Percentiles rank a stretch among this genome's conserved stretches.
Evolutionary conservation across 257 asterid species (phyloP).

Genomic region (Ehretia macrophylla): DNA sequence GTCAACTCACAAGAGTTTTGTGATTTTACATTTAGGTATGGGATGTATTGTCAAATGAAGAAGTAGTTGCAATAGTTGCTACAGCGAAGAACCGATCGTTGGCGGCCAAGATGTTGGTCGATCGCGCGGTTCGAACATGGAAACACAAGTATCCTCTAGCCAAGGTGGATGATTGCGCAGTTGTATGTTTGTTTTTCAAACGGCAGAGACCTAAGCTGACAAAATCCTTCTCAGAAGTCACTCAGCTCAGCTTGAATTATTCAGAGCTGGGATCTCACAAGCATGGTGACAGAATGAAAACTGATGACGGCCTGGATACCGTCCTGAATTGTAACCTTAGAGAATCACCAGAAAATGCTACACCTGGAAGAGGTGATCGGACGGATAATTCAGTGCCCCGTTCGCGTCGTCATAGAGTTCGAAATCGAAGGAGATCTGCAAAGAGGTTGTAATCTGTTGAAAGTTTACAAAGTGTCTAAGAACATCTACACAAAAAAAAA

Average conservation of each 20-base stretch:
- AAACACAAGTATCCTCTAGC: slow-evolving; percentile 56
- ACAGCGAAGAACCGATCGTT: slow-evolving; percentile 51
- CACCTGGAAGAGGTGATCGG: slow-evolving; percentile 9
- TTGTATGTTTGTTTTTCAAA: slow-evolving; percentile 61
- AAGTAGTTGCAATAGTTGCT: slow-evolving; percentile 57
- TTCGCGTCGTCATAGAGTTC: slow-evolving; percentile 6
- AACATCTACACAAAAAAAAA: no score
- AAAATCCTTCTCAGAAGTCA: slow-evolving; percentile 44
- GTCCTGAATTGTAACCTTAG: slow-evolving; percentile 41
- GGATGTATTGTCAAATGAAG: slow-evolving; percentile 74
- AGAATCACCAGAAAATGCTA: slow-evolving; percentile 17
- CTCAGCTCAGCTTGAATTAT: slow-evolving; percentile 39
- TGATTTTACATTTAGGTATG: slow-evolving; percentile 40
- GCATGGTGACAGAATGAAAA: slow-evolving; percentile 27
- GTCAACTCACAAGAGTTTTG: no score
- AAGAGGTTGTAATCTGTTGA: neutral
- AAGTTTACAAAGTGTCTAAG: neutral
- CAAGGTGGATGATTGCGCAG: slow-evolving; percentile 75
- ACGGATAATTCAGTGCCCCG: slow-evolving; percentile 7
- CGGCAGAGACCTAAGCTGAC: slow-evolving; percentile 38
- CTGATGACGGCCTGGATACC: slow-evolving; percentile 71
- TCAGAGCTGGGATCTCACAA: slow-evolving; percentile 30
- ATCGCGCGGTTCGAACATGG: slow-evolving; percentile 65
- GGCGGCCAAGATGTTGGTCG: slow-evolving; percentile 62
- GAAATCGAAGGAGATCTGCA: slow-evolving; percentile 3